These are phyloP conservation scores for Raffaelea arxii DNA, from an alignment of 2,329 filamentous ascomycete species.

Conservation along the genomic window DNA sequence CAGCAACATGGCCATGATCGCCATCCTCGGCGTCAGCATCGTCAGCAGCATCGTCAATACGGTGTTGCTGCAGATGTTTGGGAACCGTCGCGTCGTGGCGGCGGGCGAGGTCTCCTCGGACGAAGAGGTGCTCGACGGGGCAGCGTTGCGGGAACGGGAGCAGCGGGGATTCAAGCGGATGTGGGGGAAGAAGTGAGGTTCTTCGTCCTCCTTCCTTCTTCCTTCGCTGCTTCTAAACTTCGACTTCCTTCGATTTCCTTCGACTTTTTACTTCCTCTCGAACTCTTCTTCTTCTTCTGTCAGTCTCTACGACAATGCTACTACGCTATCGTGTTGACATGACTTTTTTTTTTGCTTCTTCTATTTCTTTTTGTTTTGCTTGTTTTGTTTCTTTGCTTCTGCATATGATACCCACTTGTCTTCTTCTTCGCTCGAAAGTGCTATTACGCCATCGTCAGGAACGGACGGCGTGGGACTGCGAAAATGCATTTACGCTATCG, in stretches of 20 bases:
- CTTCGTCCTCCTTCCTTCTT: no score
- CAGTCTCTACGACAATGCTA: slow-evolving; percentile 14
- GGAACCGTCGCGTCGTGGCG: slow-evolving; percentile 36
- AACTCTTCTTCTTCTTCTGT: no score
- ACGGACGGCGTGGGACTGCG: no score
- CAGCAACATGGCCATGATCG: slow-evolving; percentile 83
- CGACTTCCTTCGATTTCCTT: no score
- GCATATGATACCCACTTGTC: no score
- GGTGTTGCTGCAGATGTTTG: slow-evolving; percentile 49
- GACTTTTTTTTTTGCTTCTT: not conserved
- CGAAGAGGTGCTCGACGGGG: slow-evolving; percentile 47
- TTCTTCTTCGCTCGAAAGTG: no score
- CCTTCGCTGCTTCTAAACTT: no score
- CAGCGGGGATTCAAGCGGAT: slow-evolving; percentile 48
- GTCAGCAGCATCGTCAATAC: slow-evolving; percentile 61
- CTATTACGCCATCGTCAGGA: no score
- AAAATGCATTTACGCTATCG: no score
- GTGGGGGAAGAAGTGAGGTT: slow-evolving; percentile 17
- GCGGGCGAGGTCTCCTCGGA: slow-evolving; percentile 27
- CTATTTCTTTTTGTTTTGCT: not conserved
- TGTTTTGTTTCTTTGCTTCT: not conserved
- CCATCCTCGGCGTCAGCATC: slow-evolving; percentile 71
- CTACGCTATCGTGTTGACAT: slow-evolving; percentile 13
- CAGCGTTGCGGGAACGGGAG: slow-evolving; percentile 45
- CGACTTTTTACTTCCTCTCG: no score